Base-by-base conservation (phyloP, 2,329 filamentous ascomycete species). In the Huntiella moniliformis region DNA sequence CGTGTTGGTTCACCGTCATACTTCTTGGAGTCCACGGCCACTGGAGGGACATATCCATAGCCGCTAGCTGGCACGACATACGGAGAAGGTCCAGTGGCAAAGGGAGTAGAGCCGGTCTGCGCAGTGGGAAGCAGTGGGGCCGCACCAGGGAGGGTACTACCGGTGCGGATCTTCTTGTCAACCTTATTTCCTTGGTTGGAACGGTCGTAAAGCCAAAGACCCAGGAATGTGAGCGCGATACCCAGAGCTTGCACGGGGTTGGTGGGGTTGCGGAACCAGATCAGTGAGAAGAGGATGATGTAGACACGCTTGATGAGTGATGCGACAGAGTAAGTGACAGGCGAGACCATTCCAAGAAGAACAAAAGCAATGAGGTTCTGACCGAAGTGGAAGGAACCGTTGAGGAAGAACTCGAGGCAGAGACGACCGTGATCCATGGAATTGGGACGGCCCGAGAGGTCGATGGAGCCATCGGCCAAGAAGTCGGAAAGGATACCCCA, bases 271-370 rank as follows among this genome's bases (percentile, higher is more conserved):
- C 85, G 81, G 63, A 96, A 98, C 91, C 91, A 98, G 53, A 96
- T 65, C 51, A 98, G 88, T 5, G 91, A 86, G 54, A 94, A 81
- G 49, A 91, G 74, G 55, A 98, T 94, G 56, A 98, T 88, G 57
- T 94, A 95, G 10, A 98, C 91, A 42, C 91, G 81, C 65, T 98
- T 98, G 62, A 98, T 91, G 51, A 98, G 68, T 47, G 82, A 92
- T 33, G 91, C 91, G 34, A 98, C 88, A 0, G 85, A 94, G 65
- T 98, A 98, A 0, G 91, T 96, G 34, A 98, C 91, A 0, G 91
- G 91, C 0, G 86, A 93, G 10, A 96, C 82, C 67, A 94, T 82
- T 45, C 86, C 94, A 5, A 98, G 68, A 4, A 98, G 70, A 16
- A 94, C 69, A 58, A 98, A 98, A 0, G 91, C 91, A 46, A 98